Evolutionary conservation across 148 eudicot species (phyloP), one percentile per base, ranked within the genome.

Genomic region (Vaccinium myrtillus): DNA sequence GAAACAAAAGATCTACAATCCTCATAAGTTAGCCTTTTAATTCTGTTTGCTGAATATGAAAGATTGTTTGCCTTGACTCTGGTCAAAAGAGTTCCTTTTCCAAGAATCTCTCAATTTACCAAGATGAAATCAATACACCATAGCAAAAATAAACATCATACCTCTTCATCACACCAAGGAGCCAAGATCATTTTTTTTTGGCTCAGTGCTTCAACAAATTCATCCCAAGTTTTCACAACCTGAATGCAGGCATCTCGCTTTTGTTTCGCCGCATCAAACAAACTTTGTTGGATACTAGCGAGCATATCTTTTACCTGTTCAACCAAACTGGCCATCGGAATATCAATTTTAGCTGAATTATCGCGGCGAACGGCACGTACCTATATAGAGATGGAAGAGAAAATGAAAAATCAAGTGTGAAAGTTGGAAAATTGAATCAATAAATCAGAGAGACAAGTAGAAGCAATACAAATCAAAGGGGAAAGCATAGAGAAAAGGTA

Each of bases 161-260:
- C 99, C 99, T 97, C 98, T 84, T 97, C 99, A 89, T 97, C 98
- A 73, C 96, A 95, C 99, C 99, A 97, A 54, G 99, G 99, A 81
- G 99, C 99, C 83, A 97, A 89, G 53, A 97, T 97, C 93, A 97
- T 70, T 83, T 97, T 97, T 90, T 94, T 97, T 30, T 94, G 91
- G 23, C 88, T 89, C 85, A 97, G 89, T 39, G 98, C 99, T 88
- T 94, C 98, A 55, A 83, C 80, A 84, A 97, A 97, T 82, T 97
- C 98, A 77, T 95, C 99, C 99, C 99, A 97, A 6, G 98, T 95
- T 80, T 82, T 89, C n/a, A 87, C 89, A 70, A 89, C 88, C 83
- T 91, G 87, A 79, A 97, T 84, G 84, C 98, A 97, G 1, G 89
- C 96, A 85, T 97, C 99, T 86, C 98, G 87, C 87, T 92, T 97